Conservation (phyloP, 768 basidiomycete genomes). For the Russula virescens region DNA sequence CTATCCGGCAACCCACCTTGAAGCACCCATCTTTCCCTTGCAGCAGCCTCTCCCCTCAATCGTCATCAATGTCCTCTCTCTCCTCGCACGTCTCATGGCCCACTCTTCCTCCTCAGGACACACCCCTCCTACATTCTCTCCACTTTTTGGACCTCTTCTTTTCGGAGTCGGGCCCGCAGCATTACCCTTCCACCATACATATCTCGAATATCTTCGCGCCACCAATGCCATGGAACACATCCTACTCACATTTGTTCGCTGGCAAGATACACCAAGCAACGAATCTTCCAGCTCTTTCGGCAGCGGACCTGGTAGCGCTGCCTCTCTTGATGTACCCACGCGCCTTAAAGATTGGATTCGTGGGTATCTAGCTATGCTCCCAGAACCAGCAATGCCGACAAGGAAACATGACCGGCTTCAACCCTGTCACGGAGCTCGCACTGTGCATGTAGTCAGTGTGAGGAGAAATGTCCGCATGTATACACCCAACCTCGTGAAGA, state of each 20-base stretch:
- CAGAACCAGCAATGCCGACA: constrained; percentile 40
- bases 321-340: constrained; percentile 62
- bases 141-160: too few relatives aligned
- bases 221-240: too few relatives aligned
- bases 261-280: constrained; percentile 49
- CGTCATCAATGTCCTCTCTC: too few relatives aligned
- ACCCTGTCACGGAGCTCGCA: constrained; percentile 69
- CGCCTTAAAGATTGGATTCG: constrained; percentile 88
- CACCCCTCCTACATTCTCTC: too few relatives aligned
- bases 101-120: too few relatives aligned
- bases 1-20: too few relatives aligned
- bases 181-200: too few relatives aligned
- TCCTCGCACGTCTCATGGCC: too few relatives aligned
- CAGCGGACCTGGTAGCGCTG: constrained; percentile 45
- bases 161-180: too few relatives aligned
- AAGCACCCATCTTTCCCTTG: too few relatives aligned
- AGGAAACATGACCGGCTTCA: constrained; percentile 48
- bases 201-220: too few relatives aligned
- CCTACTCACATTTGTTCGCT: constrained; percentile 85
- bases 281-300: constrained; percentile 27
- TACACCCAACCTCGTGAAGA: constrained; percentile 76
- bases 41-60: too few relatives aligned
- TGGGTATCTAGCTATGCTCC: constrained; percentile 79
- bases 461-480: constrained; percentile 84
- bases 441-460: constrained; percentile 71